phyloP scores from a whole-genome alignment of 2,329 filamentous ascomycete genomes.

The Teratosphaeriaceae sp. region DNA sequence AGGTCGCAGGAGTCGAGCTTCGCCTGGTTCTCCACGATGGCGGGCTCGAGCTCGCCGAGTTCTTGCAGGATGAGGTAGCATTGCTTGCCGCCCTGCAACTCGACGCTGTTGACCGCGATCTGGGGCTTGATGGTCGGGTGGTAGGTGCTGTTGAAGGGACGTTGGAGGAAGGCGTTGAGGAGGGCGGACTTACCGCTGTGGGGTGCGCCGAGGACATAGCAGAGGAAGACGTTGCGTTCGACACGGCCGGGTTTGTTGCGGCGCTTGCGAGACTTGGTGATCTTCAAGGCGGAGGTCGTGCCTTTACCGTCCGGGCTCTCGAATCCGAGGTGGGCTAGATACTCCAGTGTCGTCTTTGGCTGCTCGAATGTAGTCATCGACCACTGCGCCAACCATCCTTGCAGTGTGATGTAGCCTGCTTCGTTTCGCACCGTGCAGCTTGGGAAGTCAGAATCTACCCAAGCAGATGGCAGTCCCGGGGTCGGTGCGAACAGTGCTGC shows the following conservation, averaged over 20 bases:
- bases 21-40: conserved; percentile 83
- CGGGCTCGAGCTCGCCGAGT: conserved; percentile 89
- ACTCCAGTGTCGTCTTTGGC: conserved; percentile 89
- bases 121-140: conserved; percentile 92
- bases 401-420: conserved; percentile 87
- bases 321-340: conserved; percentile 92
- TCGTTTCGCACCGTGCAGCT: conserved; percentile 93
- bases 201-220: conserved; percentile 81
- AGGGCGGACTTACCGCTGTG: conserved; percentile 87
- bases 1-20: conserved; percentile 92
- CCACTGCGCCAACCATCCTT: conserved; percentile 98
- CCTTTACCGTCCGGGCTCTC: conserved; percentile 69
- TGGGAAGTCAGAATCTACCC: conserved; percentile 84
- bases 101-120: conserved; percentile 91
- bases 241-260: conserved; percentile 75
- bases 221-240: conserved; percentile 89
- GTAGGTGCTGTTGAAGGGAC: conserved; percentile 77
- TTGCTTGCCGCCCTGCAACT: conserved; percentile 91
- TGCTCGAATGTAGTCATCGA: conserved; percentile 99
- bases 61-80: conserved; percentile 95
- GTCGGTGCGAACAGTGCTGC: conserved; percentile 86
- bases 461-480: conserved; percentile 78
- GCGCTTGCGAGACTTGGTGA: conserved; percentile 86
- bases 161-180: conserved; percentile 83
- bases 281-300: conserved; percentile 78